Base-by-base conservation (phyloP, 306 rosid genomes). In the Glycyrrhiza uralensis region DNA sequence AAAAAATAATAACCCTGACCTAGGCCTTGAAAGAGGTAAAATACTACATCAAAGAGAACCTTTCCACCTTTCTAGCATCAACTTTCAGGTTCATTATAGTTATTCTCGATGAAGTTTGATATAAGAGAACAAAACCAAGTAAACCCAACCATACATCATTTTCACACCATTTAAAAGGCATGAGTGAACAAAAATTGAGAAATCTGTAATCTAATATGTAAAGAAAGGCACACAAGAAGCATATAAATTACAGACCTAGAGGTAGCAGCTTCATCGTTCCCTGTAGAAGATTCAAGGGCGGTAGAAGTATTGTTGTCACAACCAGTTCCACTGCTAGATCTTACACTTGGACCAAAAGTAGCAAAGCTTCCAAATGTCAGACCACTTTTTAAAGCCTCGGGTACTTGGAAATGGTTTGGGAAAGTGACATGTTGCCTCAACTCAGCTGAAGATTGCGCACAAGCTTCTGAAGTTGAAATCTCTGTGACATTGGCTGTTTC, bases 291-390 rank as follows among this genome's bases (percentile, higher is more conserved):
- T 58, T 84, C 86, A 61, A 59, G 69, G 57, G 79, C 73, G 33
- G 56, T 39, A 20, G 63, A 55, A 60, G 76, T 22, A 7, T 32
- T 65, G 79, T 74, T 59, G 22, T 58, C 85, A 19, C 76, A 74
- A 62, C 29, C 76, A 72, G 74, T 74, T 70, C 61, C 76, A 73
- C 36, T 80, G 66, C 63, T 66, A 42, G 79, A 77, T 49, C 47
- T 76, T 46, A 59, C 89, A 46, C 57, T 80, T 13, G 38, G 67
- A 33, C 61, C 83, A 9, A 50, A 74, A 57, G 85, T 66, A 72
- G 82, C 88, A 44, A 89, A 85, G 83, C 93, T 91, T 82, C 97
- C 97, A 80, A 91, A 91, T 36, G 91, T 87, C 78, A 91, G 84
- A 24, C 88, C 90, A 72, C 75, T 87, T 77, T 87, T 91, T 59